These are phyloP conservation scores for Boletus rex-veris DNA, from an alignment of 768 basidiomycete species.

Conservation along the genomic window DNA sequence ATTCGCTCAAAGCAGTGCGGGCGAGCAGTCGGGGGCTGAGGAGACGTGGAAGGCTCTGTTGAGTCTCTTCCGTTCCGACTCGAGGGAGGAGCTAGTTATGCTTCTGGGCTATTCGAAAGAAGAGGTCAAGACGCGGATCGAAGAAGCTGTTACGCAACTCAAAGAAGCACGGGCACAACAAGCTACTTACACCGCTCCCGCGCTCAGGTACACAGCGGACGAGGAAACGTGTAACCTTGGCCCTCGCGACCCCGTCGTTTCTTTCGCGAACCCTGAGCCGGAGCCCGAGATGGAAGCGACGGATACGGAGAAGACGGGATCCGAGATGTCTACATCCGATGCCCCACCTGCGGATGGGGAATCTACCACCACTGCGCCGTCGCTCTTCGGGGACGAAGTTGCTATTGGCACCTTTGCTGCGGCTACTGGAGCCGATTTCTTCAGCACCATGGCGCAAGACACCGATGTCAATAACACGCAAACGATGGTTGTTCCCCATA, in stretches of 20 bases:
- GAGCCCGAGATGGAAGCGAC: constrained; percentile 28
- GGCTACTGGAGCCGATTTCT: constrained; percentile 72
- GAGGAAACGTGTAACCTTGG: constrained; percentile 45
- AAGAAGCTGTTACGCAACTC: constrained; percentile 75
- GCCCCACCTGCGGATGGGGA: constrained; percentile 66
- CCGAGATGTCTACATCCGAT: constrained; percentile 72
- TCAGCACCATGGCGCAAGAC: constrained; percentile 68
- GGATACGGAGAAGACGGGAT: constrained; percentile 41
- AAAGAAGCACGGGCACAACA: constrained; percentile 40
- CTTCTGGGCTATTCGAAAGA: constrained; percentile 90
- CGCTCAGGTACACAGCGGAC: constrained; percentile 32
- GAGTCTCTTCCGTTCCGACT: constrained; percentile 85
- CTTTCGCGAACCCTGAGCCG: constrained; percentile 68
- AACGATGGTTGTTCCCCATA: constrained; percentile 69
- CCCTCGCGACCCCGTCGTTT: constrained; percentile 72
- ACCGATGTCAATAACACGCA: constrained; percentile 32
- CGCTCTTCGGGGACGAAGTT: constrained; percentile 80
- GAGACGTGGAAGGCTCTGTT: constrained; percentile 86
- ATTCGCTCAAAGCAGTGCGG: constrained; percentile 62
- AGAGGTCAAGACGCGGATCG: constrained; percentile 75
- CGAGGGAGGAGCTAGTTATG: constrained; percentile 85
- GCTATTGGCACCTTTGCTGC: constrained; percentile 57
- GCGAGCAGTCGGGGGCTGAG: constrained; percentile 31
- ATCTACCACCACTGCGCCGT: constrained; percentile 82
- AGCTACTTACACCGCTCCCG: constrained; percentile 25